Evolutionary conservation across 352 stramenopile genomes (phyloP), one percentile per base, ranked within the genome.

Genomic region (Pythium grandisporangium): DNA sequence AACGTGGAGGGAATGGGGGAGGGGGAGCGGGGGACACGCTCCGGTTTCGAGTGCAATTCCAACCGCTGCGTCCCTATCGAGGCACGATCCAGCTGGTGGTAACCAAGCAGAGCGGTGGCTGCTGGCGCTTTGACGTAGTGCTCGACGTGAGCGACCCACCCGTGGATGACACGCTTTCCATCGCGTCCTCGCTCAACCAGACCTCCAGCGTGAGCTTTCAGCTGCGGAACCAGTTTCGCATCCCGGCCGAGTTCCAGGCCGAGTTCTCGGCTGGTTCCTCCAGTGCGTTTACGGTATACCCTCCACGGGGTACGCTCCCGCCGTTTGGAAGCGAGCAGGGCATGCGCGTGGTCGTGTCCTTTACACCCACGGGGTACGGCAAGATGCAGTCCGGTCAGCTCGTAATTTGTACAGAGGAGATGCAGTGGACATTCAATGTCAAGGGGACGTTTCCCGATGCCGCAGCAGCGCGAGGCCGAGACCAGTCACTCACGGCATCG

Each of bases 391-490:
- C 73, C 0, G 88, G 80, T 0, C 79, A 91, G 32, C 66, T 97
- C 14, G 47, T 95, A 14, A 92, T 97, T 27, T 33, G 63, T 20
- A 96, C 87, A 0, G 81, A 94, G 32, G 84, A 96, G 35, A 94
- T 94, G 80, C 84, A 95, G 58, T 96, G 87, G 87, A 94, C 77
- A 29, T 96, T 96, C 61, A 84, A 94, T 21, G 75, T 96, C 20
- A 89, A 89, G 40, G 86, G 86, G 16, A 81, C 66, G 11, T 93
- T 93, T 29, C 85, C 87, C 0, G 77, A 92, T n/a, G n/a, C n/a
- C n/a, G n/a, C n/a, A n/a, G n/a, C n/a, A n/a, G n/a, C n/a, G n/a
- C n/a, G n/a, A n/a, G n/a, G n/a, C n/a, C n/a, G n/a, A n/a, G n/a
- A n/a, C n/a, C n/a, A n/a, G n/a, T n/a, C n/a, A n/a, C n/a, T n/a